phyloP scores from a whole-genome alignment of 768 basidiomycete species.

The Epithele typhae region DNA sequence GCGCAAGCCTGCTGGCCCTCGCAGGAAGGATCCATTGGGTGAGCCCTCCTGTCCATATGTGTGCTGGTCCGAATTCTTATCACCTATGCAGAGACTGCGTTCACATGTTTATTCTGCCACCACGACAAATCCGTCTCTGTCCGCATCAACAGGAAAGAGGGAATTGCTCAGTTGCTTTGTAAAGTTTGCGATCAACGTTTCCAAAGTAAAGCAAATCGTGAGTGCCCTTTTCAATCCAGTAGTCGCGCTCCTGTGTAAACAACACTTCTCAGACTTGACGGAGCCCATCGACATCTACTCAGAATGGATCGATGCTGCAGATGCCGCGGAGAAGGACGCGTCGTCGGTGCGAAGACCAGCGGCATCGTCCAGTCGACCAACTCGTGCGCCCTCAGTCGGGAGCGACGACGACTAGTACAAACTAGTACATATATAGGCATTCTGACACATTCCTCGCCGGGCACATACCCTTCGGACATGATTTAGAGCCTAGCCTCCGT shows the following conservation, averaged over 20 bases:
- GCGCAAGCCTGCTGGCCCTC: constrained; percentile 67
- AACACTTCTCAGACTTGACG: constrained; percentile 58
- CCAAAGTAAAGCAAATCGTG: constrained; percentile 85
- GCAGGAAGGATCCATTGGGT: constrained; percentile 74
- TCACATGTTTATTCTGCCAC: constrained; percentile 86
- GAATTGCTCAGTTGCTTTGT: constrained; percentile 74
- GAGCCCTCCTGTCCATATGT: constrained; percentile 18
- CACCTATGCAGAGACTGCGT: constrained; percentile 65
- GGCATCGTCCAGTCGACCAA: constrained; percentile 48
- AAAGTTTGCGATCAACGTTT: constrained; percentile 84
- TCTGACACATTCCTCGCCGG: too few species aligned
- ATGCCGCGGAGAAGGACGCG: constrained; percentile 70
- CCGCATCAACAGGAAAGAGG: constrained; percentile 81
- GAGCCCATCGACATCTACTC: constrained; percentile 89
- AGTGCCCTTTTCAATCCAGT: constrained; percentile 24
- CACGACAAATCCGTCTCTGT: constrained; percentile 88
- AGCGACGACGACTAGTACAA: constrained; percentile 45
- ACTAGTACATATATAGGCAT: too few species aligned
- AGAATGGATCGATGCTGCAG: constrained; percentile 88
- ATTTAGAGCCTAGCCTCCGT: not conserved
- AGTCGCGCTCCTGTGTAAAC: constrained; percentile 20
- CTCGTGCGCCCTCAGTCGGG: constrained; percentile 33
- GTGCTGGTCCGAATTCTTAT: not conserved
- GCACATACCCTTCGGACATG: not conserved
- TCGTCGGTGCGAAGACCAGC: constrained; percentile 46